phyloP scores from a whole-genome alignment of 768 basidiomycete genomes.

The Collybia sp. region DNA sequence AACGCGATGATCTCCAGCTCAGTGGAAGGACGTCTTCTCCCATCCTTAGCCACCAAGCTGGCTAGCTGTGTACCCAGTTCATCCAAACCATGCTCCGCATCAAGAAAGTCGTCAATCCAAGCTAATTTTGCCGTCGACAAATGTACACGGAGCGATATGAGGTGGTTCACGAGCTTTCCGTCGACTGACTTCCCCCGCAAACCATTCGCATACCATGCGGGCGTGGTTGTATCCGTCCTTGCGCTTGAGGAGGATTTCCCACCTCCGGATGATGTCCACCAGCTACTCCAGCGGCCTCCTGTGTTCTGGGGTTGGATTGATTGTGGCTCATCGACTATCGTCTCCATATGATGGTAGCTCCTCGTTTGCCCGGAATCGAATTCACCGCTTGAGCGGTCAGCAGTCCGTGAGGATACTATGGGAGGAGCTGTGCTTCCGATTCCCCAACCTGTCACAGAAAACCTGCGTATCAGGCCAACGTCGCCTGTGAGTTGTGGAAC shows the following conservation, averaged over 20 bases:
- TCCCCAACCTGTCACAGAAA: slow-evolving; percentile 65
- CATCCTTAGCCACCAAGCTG: slow-evolving; percentile 59
- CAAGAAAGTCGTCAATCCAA: slow-evolving; percentile 80
- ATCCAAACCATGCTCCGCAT: slow-evolving; percentile 59
- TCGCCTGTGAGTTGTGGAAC: slow-evolving; percentile 78
- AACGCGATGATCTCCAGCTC: slow-evolving; percentile 69
- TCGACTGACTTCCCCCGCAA: slow-evolving; percentile 54
- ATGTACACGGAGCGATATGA: slow-evolving; percentile 81
- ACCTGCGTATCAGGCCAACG: slow-evolving; percentile 57
- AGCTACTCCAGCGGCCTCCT: slow-evolving; percentile 71
- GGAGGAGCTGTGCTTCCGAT: slow-evolving; percentile 28
- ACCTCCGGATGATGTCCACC: slow-evolving; percentile 70
- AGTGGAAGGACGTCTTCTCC: slow-evolving; percentile 52
- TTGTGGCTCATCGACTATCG: slow-evolving; percentile 26
- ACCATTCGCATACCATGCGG: slow-evolving; percentile 56
- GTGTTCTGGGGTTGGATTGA: slow-evolving; percentile 62
- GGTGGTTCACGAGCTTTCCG: slow-evolving; percentile 64
- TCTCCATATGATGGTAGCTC: slow-evolving; percentile 23
- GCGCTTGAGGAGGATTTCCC: slow-evolving; percentile 29
- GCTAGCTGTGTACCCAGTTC: slow-evolving; percentile 55
- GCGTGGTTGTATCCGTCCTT: slow-evolving; percentile 41
- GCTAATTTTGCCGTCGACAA: slow-evolving; percentile 75
- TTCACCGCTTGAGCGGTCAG: slow-evolving; percentile 33
- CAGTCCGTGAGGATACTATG: slow-evolving; percentile 19
- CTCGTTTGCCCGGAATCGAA: slow-evolving; percentile 22